Percentiles rank a stretch among this genome's conserved stretches.
Conservation (phyloP, 2,329 filamentous ascomycete genomes). For the Xylaria sp. region DNA sequence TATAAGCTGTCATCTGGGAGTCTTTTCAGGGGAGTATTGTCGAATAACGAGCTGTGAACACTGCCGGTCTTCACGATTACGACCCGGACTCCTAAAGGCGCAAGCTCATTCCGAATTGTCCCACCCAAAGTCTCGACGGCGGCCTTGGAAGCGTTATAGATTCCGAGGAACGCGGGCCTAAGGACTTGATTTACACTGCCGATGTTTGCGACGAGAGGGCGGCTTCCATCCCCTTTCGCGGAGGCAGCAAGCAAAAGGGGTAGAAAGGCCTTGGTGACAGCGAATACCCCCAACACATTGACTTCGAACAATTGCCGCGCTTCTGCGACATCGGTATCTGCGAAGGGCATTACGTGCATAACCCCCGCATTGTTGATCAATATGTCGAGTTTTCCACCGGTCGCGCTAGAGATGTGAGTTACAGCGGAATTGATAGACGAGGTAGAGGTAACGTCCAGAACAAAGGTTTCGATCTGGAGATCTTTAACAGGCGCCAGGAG, state of each 20-base stretch:
- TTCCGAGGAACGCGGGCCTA: slow-evolving; percentile 6
- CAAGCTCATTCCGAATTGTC: slow-evolving; percentile 3
- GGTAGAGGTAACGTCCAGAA: slow-evolving; percentile 10
- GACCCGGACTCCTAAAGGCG: slow-evolving; percentile 1
- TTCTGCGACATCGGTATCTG: slow-evolving; percentile 40
- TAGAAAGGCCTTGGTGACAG: slow-evolving; percentile 49
- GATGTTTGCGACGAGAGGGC: not conserved
- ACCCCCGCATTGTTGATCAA: slow-evolving; percentile 31
- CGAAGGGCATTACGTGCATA: slow-evolving; percentile 42
- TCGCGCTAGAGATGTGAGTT: not conserved
- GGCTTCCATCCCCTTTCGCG: not conserved
- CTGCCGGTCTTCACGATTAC: slow-evolving; percentile 10
- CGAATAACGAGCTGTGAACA: not conserved
- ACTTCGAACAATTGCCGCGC: slow-evolving; percentile 42
- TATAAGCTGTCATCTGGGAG: slow-evolving; percentile 5
- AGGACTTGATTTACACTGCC: slow-evolving; percentile 12
- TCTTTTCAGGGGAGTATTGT: not conserved
- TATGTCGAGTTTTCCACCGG: slow-evolving; percentile 4
- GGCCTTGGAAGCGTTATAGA: slow-evolving; percentile 11
- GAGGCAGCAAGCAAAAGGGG: slow-evolving; percentile 40
- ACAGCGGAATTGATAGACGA: slow-evolving; percentile 6
- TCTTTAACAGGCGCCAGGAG: not conserved
- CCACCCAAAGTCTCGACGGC: slow-evolving; percentile 3
- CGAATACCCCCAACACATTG: slow-evolving; percentile 48
- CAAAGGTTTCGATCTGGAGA: not conserved